A percentile compares a stretch with the other conserved stretches of the same genome.
Conservation (phyloP, 2,329 filamentous ascomycete genomes). For the Colletotrichum sp. region DNA sequence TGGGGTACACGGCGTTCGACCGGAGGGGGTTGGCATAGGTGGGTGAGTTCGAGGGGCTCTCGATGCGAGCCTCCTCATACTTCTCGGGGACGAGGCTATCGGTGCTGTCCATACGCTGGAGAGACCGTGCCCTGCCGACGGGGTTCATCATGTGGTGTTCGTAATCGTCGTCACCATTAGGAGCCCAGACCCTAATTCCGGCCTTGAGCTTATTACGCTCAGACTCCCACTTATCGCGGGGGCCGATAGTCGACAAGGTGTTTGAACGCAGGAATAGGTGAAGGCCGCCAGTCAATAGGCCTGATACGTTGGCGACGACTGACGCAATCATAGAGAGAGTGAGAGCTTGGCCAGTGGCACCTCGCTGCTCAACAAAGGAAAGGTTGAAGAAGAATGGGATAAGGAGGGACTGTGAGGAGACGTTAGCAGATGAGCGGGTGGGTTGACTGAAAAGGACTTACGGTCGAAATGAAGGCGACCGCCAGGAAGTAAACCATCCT, state of each 20-base stretch:
- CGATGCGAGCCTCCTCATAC: constrained; percentile 33
- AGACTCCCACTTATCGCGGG: constrained; percentile 52
- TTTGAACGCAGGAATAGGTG: constrained; percentile 72
- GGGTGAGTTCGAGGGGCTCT: constrained; percentile 25
- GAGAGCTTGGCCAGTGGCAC: constrained; percentile 43
- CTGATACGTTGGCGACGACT: constrained; percentile 70
- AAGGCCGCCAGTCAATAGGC: constrained; percentile 67
- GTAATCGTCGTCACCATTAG: constrained; percentile 28
- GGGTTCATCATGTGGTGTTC: constrained; percentile 40
- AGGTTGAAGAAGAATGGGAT: constrained; percentile 69
- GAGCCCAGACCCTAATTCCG: constrained; percentile 50
- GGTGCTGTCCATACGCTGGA: constrained; percentile 38
- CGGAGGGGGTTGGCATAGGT: constrained; percentile 31
- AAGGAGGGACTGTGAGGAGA: constrained; percentile 52
- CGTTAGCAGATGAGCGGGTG: constrained; percentile 30
- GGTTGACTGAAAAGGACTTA: constrained; percentile 38
- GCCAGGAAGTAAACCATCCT: constrained; percentile 73
- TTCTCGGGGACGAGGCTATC: constrained; percentile 38
- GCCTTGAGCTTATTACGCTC: constrained; percentile 49
- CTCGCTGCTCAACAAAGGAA: constrained; percentile 45
- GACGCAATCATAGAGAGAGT: constrained; percentile 67
- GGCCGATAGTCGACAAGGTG: constrained; percentile 59
- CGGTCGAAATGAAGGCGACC: constrained; percentile 61
- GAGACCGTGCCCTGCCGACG: constrained; percentile 30
- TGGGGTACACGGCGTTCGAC: constrained; percentile 36